A percentile compares a stretch with the other conserved stretches of the same genome.
Evolutionary conservation across 495 filamentous ascomycete species (phyloP).

Genomic region (Hypomontagnella monticulosa): DNA sequence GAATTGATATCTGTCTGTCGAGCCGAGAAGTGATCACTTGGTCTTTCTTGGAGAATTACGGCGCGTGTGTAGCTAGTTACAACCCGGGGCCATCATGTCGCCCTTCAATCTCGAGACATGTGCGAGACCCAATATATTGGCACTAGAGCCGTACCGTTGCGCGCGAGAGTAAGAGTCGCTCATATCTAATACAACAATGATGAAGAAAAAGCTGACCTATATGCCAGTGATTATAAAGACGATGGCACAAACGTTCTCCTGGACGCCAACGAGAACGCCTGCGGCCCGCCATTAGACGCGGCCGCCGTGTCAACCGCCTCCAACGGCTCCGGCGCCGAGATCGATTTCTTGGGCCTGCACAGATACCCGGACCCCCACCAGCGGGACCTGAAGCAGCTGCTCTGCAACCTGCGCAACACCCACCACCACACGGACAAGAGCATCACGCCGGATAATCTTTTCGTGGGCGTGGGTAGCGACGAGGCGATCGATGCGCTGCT

Average conservation of each 20-base stretch:
- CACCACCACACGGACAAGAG: conserved; percentile 77
- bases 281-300: conserved; percentile 71
- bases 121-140: conserved; percentile 83
- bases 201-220: conserved; percentile 38
- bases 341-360: conserved; percentile 83
- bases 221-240: conserved; percentile 92
- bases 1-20: neutral
- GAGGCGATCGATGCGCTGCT: conserved; percentile 95
- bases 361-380: conserved; percentile 98
- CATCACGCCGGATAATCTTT: conserved; percentile 85
- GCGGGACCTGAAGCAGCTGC: conserved; percentile 78
- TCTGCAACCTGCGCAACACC: conserved; percentile 89
- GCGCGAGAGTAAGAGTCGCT: conserved; percentile 75
- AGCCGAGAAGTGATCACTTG: neutral
- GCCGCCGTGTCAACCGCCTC: conserved; percentile 38
- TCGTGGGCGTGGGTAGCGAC: conserved; percentile 94
- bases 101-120: conserved; percentile 81
- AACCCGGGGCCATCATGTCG: conserved; percentile 48
- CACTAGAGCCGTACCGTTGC: conserved; percentile 84
- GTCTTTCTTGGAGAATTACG: conserved; percentile 1
- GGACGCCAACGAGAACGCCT: conserved; percentile 98
- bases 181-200: no score
- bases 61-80: conserved; percentile 3
- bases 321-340: conserved; percentile 45
- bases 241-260: conserved; percentile 96